Evolutionary conservation across 768 basidiomycete genomes (phyloP), one percentile per base, ranked within the genome.

Genomic region (Vararia minispora): DNA sequence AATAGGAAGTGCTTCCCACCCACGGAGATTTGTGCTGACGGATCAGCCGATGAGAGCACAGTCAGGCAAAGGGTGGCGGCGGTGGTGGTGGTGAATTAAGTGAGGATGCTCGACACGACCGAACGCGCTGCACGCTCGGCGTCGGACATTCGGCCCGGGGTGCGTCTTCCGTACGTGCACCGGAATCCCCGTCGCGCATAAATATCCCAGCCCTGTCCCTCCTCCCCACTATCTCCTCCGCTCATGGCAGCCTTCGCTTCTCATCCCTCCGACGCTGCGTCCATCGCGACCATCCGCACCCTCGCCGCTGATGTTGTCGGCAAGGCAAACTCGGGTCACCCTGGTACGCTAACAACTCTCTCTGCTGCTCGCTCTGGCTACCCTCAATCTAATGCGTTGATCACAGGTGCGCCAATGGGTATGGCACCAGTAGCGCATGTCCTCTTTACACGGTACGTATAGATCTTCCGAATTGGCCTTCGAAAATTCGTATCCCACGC

Each of bases 281-380:
- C 76, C 49, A 66, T 85, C 48, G 72, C 77, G 40, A 81, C 81
- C 39, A 86, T 84, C 59, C 77, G 83, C 42, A 72, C 76, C 28
- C 74, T 87, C 44, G 77, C 82, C 39, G 79, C 74, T 26, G 81
- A 81, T 64, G 69, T 78, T 49, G 83, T 86, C 33, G 77, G 62
- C 47, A 85, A 88, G 63, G 83, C 89, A 53, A 94, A 94, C 75
- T 90, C 87, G 50, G 90, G 90, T 41, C 90, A 92, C 61, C 90
- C 87, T 45, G 88, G 88, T 80, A 44, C 40, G 30, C 31, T 31
- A 14, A 29, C 30, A 27, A 23, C 2, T 1, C 25, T 18, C 14
- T 31, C 29, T n/a, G 6, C 2, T 21, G n/a, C 9, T 21, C 16
- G 12, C n/a, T 17, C 13, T 21, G 7, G 27, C 9, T 18, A 14